Evolutionary conservation across 2,329 filamentous ascomycete genomes (phyloP).

Genomic region (Trichoderma asperellum): DNA sequence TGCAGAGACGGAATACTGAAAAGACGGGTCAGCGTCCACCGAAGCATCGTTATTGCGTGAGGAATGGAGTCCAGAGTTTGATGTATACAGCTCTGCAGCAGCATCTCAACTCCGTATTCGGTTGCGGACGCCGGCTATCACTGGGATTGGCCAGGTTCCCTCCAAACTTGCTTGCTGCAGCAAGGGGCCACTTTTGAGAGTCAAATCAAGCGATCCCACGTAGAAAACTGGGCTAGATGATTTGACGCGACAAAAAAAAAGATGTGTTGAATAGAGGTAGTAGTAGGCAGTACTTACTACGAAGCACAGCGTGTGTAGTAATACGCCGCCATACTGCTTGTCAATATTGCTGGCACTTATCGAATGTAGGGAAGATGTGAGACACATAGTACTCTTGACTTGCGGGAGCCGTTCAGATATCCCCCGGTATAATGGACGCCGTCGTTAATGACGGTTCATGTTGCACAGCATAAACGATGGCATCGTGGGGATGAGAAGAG

Average conservation of each 20-base stretch:
- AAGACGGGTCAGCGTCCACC: neutral
- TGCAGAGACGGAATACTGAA: neutral
- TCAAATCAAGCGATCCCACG: conserved; percentile 28
- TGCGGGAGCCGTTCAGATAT: neutral
- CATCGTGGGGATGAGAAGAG: conserved; percentile 2
- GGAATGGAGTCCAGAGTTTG: conserved; percentile 11
- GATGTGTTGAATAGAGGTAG: neutral
- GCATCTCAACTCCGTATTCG: conserved; percentile 5
- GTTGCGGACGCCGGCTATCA: neutral
- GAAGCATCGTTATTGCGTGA: neutral
- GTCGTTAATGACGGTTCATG: neutral
- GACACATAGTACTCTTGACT: neutral
- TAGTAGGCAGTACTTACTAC: neutral
- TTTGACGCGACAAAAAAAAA: neutral
- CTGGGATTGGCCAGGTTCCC: conserved; percentile 12
- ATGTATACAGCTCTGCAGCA: conserved; percentile 9
- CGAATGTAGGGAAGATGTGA: neutral
- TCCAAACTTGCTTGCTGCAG: neutral
- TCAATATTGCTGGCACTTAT: neutral
- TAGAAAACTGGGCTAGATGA: conserved; percentile 2
- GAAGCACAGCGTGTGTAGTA: neutral
- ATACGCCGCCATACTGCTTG: no score
- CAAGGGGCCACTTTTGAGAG: conserved; percentile 14
- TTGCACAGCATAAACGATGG: conserved; percentile 20
- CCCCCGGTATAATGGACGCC: neutral